Percentiles rank a stretch among this genome's conserved stretches.
These are phyloP conservation scores for Geranium brycei DNA, from an alignment of 345 rosid genomes.

Conservation along the genomic window DNA sequence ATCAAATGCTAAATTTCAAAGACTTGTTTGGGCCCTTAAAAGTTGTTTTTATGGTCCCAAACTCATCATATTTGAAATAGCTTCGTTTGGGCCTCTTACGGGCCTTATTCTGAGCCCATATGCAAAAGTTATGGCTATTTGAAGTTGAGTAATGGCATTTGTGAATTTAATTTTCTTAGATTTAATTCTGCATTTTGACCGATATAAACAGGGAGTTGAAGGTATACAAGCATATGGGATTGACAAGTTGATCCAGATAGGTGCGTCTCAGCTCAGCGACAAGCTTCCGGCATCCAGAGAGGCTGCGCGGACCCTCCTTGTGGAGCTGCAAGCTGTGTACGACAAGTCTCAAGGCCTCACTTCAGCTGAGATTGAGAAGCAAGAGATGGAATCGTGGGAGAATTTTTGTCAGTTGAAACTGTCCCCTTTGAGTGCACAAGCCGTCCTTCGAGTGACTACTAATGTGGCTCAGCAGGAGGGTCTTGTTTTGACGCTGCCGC, in stretches of 20 bases:
- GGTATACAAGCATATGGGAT: slow-evolving; percentile 77
- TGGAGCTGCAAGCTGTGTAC: slow-evolving; percentile 64
- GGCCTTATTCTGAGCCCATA: too few relatives aligned
- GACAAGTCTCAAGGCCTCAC: slow-evolving; percentile 33
- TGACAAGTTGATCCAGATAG: slow-evolving; percentile 64
- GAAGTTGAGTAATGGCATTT: background rate
- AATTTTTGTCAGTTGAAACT: slow-evolving; percentile 71
- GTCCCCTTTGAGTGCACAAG: slow-evolving; percentile 71
- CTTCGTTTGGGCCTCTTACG: too few relatives aligned
- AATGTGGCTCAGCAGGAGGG: slow-evolving; percentile 50
- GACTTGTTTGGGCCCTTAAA: too few relatives aligned
- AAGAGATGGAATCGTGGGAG: slow-evolving; percentile 46
- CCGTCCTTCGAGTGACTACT: slow-evolving; percentile 84
- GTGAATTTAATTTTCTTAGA: background rate
- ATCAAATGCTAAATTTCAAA: too few relatives aligned
- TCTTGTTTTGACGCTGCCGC: slow-evolving; percentile 30
- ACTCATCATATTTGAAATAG: too few relatives aligned
- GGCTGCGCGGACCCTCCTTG: slow-evolving; percentile 75
- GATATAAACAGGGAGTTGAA: slow-evolving; percentile 53
- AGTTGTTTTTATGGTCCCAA: too few relatives aligned
- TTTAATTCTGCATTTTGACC: background rate
- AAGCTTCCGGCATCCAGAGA: slow-evolving; percentile 93
- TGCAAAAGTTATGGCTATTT: too few relatives aligned
- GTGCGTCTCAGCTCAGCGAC: slow-evolving; percentile 85
- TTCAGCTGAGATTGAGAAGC: slow-evolving; percentile 16